Percentiles rank a stretch among this genome's conserved stretches.
These are phyloP conservation scores for Aspergillus thermomutatus DNA, from an alignment of 2,329 filamentous ascomycete genomes.

Conservation along the genomic window DNA sequence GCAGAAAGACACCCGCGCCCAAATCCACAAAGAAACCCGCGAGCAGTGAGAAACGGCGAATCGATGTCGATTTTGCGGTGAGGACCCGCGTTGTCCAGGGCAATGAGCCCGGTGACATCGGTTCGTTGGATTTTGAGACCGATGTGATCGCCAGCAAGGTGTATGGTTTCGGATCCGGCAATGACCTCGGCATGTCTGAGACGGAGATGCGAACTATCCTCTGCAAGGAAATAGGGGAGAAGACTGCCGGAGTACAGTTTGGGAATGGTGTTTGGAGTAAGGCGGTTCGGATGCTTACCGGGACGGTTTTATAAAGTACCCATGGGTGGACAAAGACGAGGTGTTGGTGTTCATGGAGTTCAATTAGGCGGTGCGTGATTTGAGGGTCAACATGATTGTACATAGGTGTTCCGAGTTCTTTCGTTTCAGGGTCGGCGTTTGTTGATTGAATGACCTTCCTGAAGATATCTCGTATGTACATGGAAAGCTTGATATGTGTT, in stretches of 20 bases:
- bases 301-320: conserved; percentile 29
- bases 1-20: conserved; percentile 5
- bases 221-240: conserved; percentile 20
- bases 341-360: not conserved
- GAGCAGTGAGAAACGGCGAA: conserved; percentile 18
- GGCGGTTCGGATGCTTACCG: conserved; percentile 35
- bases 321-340: not conserved
- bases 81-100: conserved; percentile 24
- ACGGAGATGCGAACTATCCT: conserved; percentile 36
- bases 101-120: conserved; percentile 17
- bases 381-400: not conserved
- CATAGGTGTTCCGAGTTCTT: not conserved
- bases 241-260: conserved; percentile 20
- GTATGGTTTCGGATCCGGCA: conserved; percentile 36
- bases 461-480: not conserved
- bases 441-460: not conserved
- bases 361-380: conserved; percentile 1
- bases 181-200: conserved; percentile 29
- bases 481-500: not conserved
- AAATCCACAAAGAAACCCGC: conserved; percentile 9
- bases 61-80: conserved; percentile 42
- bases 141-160: conserved; percentile 39
- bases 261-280: conserved; percentile 40
- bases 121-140: conserved; percentile 34
- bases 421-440: conserved; percentile 5